A percentile compares a stretch with the other conserved stretches of the same genome.
These are phyloP conservation scores for Penicillium crustosum DNA, from an alignment of 2,329 filamentous ascomycete genomes.

Conservation along the genomic window DNA sequence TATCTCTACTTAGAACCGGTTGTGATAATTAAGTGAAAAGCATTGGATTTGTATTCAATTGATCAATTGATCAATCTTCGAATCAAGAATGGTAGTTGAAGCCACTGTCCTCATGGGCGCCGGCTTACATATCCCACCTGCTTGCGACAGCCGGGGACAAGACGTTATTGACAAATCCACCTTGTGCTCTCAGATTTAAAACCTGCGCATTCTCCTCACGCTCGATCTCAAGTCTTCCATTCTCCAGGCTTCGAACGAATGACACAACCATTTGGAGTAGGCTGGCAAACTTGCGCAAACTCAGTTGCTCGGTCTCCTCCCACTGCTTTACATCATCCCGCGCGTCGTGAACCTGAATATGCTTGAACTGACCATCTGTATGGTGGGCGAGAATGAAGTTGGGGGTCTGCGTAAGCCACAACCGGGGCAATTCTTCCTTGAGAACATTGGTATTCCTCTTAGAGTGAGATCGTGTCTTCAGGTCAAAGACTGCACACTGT, in stretches of 20 bases:
- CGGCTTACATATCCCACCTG: neutral
- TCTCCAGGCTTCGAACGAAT: slow-evolving; percentile 20
- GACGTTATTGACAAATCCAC: slow-evolving; percentile 7
- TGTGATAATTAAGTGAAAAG: neutral
- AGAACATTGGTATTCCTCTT: slow-evolving; percentile 39
- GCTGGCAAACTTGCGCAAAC: slow-evolving; percentile 16
- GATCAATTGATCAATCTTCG: neutral
- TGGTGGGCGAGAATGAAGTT: slow-evolving; percentile 56
- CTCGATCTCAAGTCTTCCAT: slow-evolving; percentile 26
- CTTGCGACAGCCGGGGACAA: slow-evolving; percentile 1
- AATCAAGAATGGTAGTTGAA: neutral
- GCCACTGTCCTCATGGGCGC: neutral
- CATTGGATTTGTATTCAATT: neutral
- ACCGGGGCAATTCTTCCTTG: slow-evolving; percentile 43
- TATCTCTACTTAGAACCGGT: neutral
- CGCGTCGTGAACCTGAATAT: slow-evolving; percentile 44
- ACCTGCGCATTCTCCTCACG: slow-evolving; percentile 24
- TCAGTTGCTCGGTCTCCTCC: slow-evolving; percentile 41
- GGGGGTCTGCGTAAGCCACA: slow-evolving; percentile 54
- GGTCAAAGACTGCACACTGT: slow-evolving; percentile 51
- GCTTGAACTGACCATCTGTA: slow-evolving; percentile 43
- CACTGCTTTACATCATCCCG: slow-evolving; percentile 40
- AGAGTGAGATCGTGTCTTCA: slow-evolving; percentile 51
- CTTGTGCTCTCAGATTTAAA: slow-evolving; percentile 34
- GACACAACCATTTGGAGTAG: slow-evolving; percentile 19